phyloP scores from a whole-genome alignment of 202 grass and related monocot species.

The Setaria viridis region DNA sequence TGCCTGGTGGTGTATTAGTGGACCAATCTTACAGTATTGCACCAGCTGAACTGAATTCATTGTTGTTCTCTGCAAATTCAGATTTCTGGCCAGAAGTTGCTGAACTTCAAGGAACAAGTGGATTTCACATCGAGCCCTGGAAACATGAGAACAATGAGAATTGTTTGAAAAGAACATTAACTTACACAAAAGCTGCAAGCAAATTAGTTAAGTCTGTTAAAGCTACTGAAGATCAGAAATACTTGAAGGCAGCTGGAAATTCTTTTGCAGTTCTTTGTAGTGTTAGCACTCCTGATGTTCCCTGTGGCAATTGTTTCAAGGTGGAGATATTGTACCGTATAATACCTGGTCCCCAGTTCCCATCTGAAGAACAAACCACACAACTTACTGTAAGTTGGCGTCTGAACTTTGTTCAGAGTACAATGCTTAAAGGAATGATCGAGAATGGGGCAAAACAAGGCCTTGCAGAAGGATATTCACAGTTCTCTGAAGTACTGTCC shows the following conservation, averaged over 20 bases:
- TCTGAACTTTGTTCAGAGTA: constrained; percentile 79
- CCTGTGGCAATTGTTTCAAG: constrained; percentile 80
- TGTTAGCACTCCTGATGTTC: constrained; percentile 79
- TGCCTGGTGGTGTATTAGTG: constrained; percentile 63
- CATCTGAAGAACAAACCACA: constrained; percentile 61
- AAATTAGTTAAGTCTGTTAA: constrained; percentile 76
- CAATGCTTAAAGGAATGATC: constrained; percentile 87
- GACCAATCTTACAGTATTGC: constrained; percentile 64
- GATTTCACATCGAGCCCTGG: constrained; percentile 62
- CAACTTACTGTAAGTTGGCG: constrained; percentile 75
- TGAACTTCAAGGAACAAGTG: constrained; percentile 62
- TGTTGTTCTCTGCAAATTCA: constrained; percentile 71
- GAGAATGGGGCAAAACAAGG: constrained; percentile 79
- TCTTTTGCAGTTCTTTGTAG: constrained; percentile 65
- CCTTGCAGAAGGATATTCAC: constrained; percentile 59
- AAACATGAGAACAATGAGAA: constrained; percentile 46
- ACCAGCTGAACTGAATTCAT: constrained; percentile 60
- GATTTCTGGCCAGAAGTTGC: constrained; percentile 57
- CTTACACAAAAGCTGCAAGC: constrained; percentile 73
- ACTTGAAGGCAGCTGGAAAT: constrained; percentile 63
- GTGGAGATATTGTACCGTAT: constrained; percentile 74
- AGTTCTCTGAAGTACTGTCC: constrained; percentile 66
- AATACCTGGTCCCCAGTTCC: constrained; percentile 52
- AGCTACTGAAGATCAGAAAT: constrained; percentile 72
- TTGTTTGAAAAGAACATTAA: constrained; percentile 60